Base-by-base conservation (phyloP, 768 basidiomycete species). In the Stropharia rugosoannulata region DNA sequence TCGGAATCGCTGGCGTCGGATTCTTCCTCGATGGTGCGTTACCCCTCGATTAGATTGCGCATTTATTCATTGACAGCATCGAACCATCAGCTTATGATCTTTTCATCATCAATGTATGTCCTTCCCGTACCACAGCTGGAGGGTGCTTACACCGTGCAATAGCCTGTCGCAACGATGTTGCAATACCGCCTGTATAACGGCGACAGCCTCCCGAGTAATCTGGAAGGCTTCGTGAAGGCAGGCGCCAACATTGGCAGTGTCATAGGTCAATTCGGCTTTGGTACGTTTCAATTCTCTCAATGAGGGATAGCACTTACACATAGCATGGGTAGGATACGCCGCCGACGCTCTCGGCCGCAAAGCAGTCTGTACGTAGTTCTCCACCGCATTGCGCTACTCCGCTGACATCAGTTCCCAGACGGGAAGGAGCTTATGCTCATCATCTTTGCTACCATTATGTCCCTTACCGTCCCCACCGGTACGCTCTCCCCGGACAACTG, bases 401-500 rank as follows among this genome's bases (percentile, higher is more conserved):
- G 40, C 49, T 13, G 35, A 2, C 13, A 22, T 22, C 25, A 5
- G 49, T n/a, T 46, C 13, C 8, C 66, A 84, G 85, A 89, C 58
- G 86, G 88, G 5, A 86, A 89, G 65, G 89, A 90, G 62, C 78
- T 92, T 49, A 86, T 89, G 80, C 71, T 92, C 58, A 88, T 90
- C 61, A 89, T 90, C 64, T 57, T 89, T 53, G 86, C 86, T 1
- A 90, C 89, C 4, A 87, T 90, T 64, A 67, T 89, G 44, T 79
- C 77, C 37, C 75, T 90, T 56, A 80, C 82, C 8, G 81, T 78
- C 16, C 89, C 89, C 2, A 87, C 87, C 6, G 83, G 82, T 40
- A 68, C 71, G 3, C 75, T 89, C 32, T 76, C 80, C 16, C 79
- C 86, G 2, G 64, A 80, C 43, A 61, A 68, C 25, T 74, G 68